Base-by-base conservation (phyloP, 1,284 basidiomycete species). In the Pyrrhoderma noxium region DNA sequence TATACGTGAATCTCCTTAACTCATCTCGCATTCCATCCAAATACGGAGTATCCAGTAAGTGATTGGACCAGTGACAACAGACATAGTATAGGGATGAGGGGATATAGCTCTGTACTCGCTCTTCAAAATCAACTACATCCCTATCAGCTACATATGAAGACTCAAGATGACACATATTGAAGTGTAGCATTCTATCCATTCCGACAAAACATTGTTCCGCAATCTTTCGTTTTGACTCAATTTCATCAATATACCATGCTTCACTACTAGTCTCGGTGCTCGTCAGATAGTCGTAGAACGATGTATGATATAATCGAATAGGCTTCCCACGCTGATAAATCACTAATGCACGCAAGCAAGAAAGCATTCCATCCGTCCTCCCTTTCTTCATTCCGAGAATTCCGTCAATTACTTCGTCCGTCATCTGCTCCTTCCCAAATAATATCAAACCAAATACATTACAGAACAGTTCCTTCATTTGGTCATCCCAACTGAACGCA, bases 101-200 rank as follows among this genome's bases (percentile, higher is more conserved):
- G 2, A 59, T 53, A 18, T 40, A 13, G 9, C 11, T 31, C 5
- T 36, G 23, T 27, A 59, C 42, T 0, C 36, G 34, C 1, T 41
- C n/a, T 1, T 43, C 22, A 5, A 56, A 36, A 13, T 56, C 49
- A 8, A 16, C 23, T 31, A 56, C 34, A 8, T 59, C 57, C n/a
- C 44, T n/a, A 44, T 59, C 50, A 3, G 35, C 13, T 7, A 53
- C 3, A 49, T 55, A 54, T 3, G 59, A 59, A 16, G 55, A 46
- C 21, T 49, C 23, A 3, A 58, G 36, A 8, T 51, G 14, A 38
- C 55, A 59, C 13, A 60, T 57, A 47, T 53, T 60, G 46, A 62
- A 62, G 52, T 14, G 46, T 7, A 22, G 16, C 16, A 5, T 16
- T n/a, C n/a, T n/a, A 2, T 38, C 47, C 53, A 59, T 53, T 2